Evolutionary conservation across 495 filamentous ascomycete species (phyloP), one percentile per base, ranked within the genome.

Genomic region (Talaromyces adpressus): DNA sequence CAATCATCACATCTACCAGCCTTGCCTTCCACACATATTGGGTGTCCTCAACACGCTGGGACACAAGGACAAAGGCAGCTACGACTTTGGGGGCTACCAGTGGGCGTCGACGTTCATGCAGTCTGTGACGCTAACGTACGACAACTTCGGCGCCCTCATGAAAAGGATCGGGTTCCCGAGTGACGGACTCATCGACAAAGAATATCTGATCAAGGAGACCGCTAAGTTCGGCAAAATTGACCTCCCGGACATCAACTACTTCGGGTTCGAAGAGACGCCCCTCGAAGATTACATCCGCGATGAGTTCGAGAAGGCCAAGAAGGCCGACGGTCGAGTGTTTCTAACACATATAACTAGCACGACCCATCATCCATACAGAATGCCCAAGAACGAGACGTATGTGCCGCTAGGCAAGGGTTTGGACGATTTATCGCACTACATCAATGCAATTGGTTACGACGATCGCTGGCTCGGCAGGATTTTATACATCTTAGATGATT

Each of bases 81-180:
- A 65, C 9, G 64, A 71, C 20, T 71, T 67, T 27, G 66, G 70
- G 11, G 70, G 77, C 63, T 60, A 65, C 29, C 62, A 64, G 66
- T 83, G 79, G 79, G 73, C 75, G 34, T 77, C 79, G 1, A 69
- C 71, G 11, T 81, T 75, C 68, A 80, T 83, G 75, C 79, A 82
- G 66, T 77, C 79, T 5, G 76, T 79, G 14, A 82, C 80, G 0
- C 75, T 77, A 47, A 71, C 71, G 34, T 83, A 80, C 30, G 79
- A 83, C 64, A 71, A 77, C 57, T 77, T 80, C 65, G 67, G 75
- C 49, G 69, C 70, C 22, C 67, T 82, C 23, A 74, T 77, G 2
- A 71, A 74, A 1, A 66, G 68, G 3, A 53, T 83, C 65, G 80
- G 79, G 6, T 82, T 73, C 68, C 54, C 54, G 34, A 34, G 30